These are phyloP conservation scores for Xylariaceae sp. DNA, from an alignment of 2,329 filamentous ascomycete genomes.

Conservation along the genomic window DNA sequence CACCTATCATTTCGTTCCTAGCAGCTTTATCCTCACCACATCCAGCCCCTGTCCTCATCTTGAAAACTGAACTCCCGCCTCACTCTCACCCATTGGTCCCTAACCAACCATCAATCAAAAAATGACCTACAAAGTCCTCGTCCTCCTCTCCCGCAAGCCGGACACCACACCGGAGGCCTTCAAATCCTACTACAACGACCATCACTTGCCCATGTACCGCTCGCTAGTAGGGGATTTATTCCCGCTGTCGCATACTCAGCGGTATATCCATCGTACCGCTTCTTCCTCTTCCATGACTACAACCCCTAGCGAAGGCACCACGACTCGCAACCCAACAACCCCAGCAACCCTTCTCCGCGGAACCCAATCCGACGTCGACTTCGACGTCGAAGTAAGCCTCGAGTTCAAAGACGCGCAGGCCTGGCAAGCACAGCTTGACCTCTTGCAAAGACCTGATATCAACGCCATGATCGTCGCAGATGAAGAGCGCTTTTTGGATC, in stretches of 20 bases:
- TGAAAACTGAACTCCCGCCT: no score
- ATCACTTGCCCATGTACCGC: slow-evolving; percentile 15
- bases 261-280: slow-evolving; percentile 12
- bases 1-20: no score
- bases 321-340: background rate
- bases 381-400: background rate
- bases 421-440: background rate
- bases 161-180: slow-evolving; percentile 16
- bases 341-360: slow-evolving; percentile 1
- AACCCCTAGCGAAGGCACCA: background rate
- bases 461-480: background rate
- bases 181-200: slow-evolving; percentile 12
- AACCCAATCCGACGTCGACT: slow-evolving; percentile 9
- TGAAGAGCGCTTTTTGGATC: slow-evolving; percentile 9
- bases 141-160: slow-evolving; percentile 11
- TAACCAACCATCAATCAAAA: background rate
- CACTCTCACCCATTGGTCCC: no score
- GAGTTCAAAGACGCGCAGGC: background rate
- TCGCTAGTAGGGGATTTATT: slow-evolving; percentile 13
- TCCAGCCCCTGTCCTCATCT: no score
- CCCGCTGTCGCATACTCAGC: slow-evolving; percentile 12
- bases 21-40: no score
- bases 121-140: slow-evolving; percentile 8
- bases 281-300: no score
- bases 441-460: background rate